Base-by-base conservation (phyloP, 768 basidiomycete genomes). In the Pleurotus tuber-regium region DNA sequence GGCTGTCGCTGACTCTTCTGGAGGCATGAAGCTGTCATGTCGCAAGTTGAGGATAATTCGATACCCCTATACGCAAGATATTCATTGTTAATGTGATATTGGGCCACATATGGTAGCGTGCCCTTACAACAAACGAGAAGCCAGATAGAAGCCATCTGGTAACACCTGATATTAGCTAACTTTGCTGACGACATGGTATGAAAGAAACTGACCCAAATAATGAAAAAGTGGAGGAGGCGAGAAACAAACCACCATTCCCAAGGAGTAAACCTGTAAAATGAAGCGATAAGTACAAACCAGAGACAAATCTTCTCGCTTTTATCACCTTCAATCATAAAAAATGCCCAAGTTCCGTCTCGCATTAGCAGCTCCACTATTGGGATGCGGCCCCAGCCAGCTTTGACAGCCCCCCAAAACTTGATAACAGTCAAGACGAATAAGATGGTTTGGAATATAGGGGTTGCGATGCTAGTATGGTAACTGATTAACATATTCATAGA, bases 281-380 rank as follows among this genome's bases (percentile, higher is more conserved):
- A 18, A n/a, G 19, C 1, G 35, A 18, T 14, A 18, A 36, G 11
- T 8, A n/a, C 35, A 36, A 4, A 1, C 14, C 8, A 36, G 19
- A 36, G 35, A 9, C 14, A 14, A 36, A 36, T 36, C 14, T 18
- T 12, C 35, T n/a, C n/a, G 14, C n/a, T n/a, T n/a, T n/a, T n/a
- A n/a, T n/a, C n/a, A 75, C 75, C 51, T 38, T 73, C 62, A 14
- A 73, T 49, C 6, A 65, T 25, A 23, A 65, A 18, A 52, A 69
- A 74, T 4, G 65, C 65, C 18, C 64, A 58, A 9, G 65, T 61
- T 7, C 71, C 68, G 54, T 77, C 74, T 40, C 65, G 63, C 43
- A 73, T 54, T 36, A 75, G 61, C 21, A 74, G 59, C 4, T 58
- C 59, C 26, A 70, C 54, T 4, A 75, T 58, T 4, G 68, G 72